Percentiles rank a stretch among this genome's conserved stretches.
phyloP scores from a whole-genome alignment of 164 flowering plant genomes.

The Aristolochia fimbriata region DNA sequence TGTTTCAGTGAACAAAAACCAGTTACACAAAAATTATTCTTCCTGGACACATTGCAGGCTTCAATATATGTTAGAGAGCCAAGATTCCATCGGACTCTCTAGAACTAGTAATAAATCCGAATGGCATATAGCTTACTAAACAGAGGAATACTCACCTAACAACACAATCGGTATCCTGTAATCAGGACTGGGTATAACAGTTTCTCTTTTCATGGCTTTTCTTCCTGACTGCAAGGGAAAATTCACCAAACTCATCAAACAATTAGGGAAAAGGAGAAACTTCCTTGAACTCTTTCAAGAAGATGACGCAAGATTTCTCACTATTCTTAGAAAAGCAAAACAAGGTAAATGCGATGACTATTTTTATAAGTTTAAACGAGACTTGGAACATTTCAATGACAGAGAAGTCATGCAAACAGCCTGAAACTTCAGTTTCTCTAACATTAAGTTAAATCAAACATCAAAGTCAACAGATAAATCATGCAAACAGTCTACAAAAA shows the following conservation, averaged over 20 bases:
- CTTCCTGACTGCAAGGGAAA: constrained; percentile 46
- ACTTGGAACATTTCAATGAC: background rate
- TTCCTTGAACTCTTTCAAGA: background rate
- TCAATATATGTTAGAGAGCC: background rate
- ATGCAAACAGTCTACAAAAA: background rate
- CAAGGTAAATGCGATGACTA: background rate
- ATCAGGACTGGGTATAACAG: constrained; percentile 86
- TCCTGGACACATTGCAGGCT: background rate
- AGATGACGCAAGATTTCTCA: too few relatives aligned
- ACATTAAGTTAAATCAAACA: too few relatives aligned
- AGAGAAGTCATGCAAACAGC: background rate
- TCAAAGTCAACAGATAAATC: background rate
- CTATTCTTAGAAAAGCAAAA: background rate
- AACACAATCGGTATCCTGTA: constrained; percentile 71
- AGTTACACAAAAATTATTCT: background rate
- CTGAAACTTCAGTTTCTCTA: background rate
- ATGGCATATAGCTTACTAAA: background rate
- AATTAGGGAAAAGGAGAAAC: background rate
- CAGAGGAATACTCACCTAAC: constrained; percentile 37
- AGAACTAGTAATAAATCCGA: too few relatives aligned
- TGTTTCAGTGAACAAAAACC: constrained; percentile 19
- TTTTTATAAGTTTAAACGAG: background rate
- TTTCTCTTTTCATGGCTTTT: constrained; percentile 34
- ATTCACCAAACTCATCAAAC: background rate
- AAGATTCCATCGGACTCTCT: background rate